Evolutionary conservation across 352 stramenopile species (phyloP).

Genomic region (Pythium dissotocum): DNA sequence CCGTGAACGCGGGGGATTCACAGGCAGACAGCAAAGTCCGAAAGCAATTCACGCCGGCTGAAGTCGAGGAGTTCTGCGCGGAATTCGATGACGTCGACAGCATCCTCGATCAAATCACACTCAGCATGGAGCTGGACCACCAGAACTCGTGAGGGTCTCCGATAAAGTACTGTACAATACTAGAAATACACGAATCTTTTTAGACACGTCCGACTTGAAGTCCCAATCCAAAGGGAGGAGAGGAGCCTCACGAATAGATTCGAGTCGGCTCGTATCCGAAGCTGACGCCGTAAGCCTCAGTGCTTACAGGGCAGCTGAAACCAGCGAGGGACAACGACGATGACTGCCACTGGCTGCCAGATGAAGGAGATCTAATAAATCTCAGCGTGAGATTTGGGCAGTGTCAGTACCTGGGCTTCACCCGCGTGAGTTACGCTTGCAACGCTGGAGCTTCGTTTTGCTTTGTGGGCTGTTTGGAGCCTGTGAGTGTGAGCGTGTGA

Average conservation of each 20-base stretch:
- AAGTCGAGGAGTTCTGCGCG: slow-evolving; percentile 52
- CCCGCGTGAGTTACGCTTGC: neutral
- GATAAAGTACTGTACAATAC: neutral
- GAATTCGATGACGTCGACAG: slow-evolving; percentile 29
- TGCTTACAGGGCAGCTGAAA: neutral
- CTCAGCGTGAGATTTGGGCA: neutral
- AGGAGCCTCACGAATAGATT: neutral
- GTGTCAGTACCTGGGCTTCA: too few relatives aligned
- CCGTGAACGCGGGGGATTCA: slow-evolving; percentile 3
- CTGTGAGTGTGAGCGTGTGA: neutral
- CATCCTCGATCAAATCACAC: neutral
- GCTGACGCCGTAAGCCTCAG: neutral
- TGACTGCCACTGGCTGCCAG: too few relatives aligned
- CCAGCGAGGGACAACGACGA: too few relatives aligned
- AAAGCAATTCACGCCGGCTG: slow-evolving; percentile 33
- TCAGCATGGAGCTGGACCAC: neutral
- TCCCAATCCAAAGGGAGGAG: neutral
- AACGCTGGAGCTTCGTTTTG: neutral
- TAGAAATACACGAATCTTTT: neutral
- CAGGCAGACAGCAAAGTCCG: slow-evolving; percentile 4
- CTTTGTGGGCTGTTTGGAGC: neutral
- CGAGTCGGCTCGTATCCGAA: neutral
- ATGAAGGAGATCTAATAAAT: neutral
- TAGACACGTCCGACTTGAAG: too few relatives aligned
- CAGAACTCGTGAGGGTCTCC: neutral